Conservation (phyloP, 2,329 filamentous ascomycete genomes). For the Hypocrella siamensis region DNA sequence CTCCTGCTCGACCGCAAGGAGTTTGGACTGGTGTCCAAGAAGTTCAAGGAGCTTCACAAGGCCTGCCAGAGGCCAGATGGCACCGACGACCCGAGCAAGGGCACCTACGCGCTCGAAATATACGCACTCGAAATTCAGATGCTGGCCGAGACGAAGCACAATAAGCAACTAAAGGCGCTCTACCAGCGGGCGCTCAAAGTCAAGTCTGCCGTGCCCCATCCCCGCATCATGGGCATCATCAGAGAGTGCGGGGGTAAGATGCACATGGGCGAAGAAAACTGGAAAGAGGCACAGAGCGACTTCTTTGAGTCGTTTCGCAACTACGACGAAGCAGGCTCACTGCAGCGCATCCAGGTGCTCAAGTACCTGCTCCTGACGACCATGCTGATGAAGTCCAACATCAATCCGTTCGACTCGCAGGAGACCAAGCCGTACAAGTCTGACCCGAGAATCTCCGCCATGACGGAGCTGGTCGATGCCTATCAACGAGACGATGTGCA, state of each 20-base stretch:
- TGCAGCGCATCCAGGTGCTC: slow-evolving; percentile 91
- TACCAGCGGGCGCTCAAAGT: slow-evolving; percentile 88
- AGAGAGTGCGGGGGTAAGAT: slow-evolving; percentile 98
- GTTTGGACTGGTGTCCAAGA: slow-evolving; percentile 64
- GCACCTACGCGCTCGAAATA: slow-evolving; percentile 88
- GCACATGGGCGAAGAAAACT: slow-evolving; percentile 99
- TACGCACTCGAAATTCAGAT: slow-evolving; percentile 98
- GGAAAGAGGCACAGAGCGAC: slow-evolving; percentile 91
- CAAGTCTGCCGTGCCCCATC: slow-evolving; percentile 91
- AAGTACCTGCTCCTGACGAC: slow-evolving; percentile 94
- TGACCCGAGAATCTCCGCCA: slow-evolving; percentile 85
- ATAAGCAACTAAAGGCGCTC: slow-evolving; percentile 85
- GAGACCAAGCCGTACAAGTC: slow-evolving; percentile 98
- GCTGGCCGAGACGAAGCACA: slow-evolving; percentile 93
- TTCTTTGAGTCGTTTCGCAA: slow-evolving; percentile 99
- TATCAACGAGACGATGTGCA: slow-evolving; percentile 94
- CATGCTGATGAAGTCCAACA: slow-evolving; percentile 96
- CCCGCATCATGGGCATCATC: slow-evolving; percentile 98
- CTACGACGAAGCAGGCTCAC: slow-evolving; percentile 93
- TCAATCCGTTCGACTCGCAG: slow-evolving; percentile 97
- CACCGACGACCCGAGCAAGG: slow-evolving; percentile 81
- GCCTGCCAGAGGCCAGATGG: slow-evolving; percentile 82
- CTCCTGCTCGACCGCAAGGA: slow-evolving; percentile 85
- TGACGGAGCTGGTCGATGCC: slow-evolving; percentile 93
- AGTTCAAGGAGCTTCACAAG: slow-evolving; percentile 75